Evolutionary conservation across 75 land plant species (phyloP), one percentile per base, ranked within the genome.

Genomic region (Isoetes taiwanensis): DNA sequence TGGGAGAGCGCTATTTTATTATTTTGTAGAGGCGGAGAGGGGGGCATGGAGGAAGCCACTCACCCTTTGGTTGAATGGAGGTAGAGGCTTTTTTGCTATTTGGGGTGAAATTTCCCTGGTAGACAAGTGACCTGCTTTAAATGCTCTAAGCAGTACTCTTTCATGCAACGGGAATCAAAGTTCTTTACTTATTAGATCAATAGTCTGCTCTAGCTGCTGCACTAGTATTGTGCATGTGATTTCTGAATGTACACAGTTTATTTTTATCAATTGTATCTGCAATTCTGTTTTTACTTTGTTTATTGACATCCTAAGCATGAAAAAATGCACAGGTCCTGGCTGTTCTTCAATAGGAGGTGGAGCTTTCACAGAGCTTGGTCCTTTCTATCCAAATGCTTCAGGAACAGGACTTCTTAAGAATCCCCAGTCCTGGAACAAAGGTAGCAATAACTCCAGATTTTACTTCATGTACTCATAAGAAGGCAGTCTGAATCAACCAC

Each of bases 1-100:
- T 12, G 76, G 78, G 48, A 73, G 72, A 35, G 74, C 85, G 54
- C 65, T 89, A 28, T 89, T 85, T 40, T 89, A 89, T 58, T 85
- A 86, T 68, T 85, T 89, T 61, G 96, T 52, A 32, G 93, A 89
- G 62, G 90, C 84, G 20, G 68, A 76, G 29, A 32, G 38, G 11
- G 79, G 76, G 20, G 68, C 81, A 25, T 59, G 52, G 41, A 57
- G 68, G 16, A 90, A 86, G 73, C 86, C 96, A 17, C 50, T 90
- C 48, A 68, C 80, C 8, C 69, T 90, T 3, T 85, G 91, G 96
- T 79, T 90, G 48, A 90, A 86, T 67, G 97, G 86, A 71, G 97
- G 93, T 83, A 52, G 31, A 12, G 17, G 10, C 56, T 19, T 28
- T 10, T 24, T 9, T 12, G 27, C n/a, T n/a, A n/a, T n/a, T n/a